Conservation (phyloP, 352 stramenopile species). For the Phytophthora idaei region DNA sequence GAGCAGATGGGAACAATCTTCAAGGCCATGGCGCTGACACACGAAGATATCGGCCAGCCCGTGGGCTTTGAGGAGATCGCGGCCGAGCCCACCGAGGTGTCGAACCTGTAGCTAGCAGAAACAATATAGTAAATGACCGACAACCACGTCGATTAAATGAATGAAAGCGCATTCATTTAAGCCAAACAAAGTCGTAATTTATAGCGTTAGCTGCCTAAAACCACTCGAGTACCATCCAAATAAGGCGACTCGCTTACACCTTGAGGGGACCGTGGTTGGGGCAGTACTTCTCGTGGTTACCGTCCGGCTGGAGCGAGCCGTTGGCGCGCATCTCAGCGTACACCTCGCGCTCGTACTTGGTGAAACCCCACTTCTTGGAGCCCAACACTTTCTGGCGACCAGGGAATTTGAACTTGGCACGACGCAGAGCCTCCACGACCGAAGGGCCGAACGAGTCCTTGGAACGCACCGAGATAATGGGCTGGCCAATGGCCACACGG, state of each 20-base stretch:
- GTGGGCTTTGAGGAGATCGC: constrained; percentile 63
- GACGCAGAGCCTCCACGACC: constrained; percentile 97
- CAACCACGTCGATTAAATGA: too few relatives aligned
- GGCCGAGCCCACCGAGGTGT: constrained; percentile 3
- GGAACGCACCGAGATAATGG: constrained; percentile 97
- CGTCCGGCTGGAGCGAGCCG: constrained; percentile 94
- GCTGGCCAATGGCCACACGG: constrained; percentile 98
- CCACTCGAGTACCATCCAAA: constrained; percentile 26
- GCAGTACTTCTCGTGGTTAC: constrained; percentile 98
- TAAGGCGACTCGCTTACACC: constrained; percentile 46
- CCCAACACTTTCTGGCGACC: constrained; percentile 99
- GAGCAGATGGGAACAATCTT: constrained; percentile 96
- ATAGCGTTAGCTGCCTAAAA: constrained; percentile 41
- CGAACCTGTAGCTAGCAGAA: constrained; percentile 1
- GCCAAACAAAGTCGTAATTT: constrained; percentile 54
- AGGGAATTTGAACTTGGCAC: constrained; percentile 99
- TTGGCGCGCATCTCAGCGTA: constrained; percentile 97
- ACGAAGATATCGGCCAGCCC: constrained; percentile 56
- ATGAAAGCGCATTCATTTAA: constrained; percentile 2
- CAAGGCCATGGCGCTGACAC: constrained; percentile 92
- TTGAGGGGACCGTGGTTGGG: constrained; percentile 85
- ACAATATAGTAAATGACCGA: neutral
- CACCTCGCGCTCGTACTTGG: constrained; percentile 97
- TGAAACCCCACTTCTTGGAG: constrained; percentile 99
- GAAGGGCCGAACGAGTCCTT: constrained; percentile 95